Percentiles rank a stretch among this genome's conserved stretches.
phyloP scores from a whole-genome alignment of 2,329 filamentous ascomycete species.

The Pezicula rhizophila region DNA sequence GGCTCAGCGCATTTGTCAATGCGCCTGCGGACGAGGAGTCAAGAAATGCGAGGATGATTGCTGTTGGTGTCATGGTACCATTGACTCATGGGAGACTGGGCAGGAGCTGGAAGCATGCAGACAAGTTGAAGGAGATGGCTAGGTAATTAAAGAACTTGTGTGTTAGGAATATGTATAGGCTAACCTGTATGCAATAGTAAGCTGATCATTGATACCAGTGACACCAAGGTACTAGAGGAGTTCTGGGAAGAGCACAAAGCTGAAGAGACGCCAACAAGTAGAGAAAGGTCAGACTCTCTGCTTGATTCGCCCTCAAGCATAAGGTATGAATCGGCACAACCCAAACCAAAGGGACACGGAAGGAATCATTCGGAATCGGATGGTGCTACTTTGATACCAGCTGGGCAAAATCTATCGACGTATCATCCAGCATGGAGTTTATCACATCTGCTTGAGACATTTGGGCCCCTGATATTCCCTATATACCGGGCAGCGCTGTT shows the following conservation, averaged over 20 bases:
- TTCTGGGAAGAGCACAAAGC: slow-evolving; percentile 69
- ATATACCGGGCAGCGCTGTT: slow-evolving; percentile 82
- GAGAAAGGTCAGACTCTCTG: slow-evolving; percentile 19
- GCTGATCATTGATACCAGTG: slow-evolving; percentile 58
- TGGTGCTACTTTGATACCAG: slow-evolving; percentile 49
- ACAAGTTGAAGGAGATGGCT: slow-evolving; percentile 68
- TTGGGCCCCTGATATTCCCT: slow-evolving; percentile 88
- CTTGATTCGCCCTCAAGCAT: slow-evolving; percentile 33
- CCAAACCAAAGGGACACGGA: slow-evolving; percentile 36
- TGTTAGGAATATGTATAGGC: slow-evolving; percentile 3
- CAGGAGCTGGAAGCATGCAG: slow-evolving; percentile 82
- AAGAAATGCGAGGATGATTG: slow-evolving; percentile 86
- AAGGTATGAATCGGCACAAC: slow-evolving; percentile 34
- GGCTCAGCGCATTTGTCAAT: slow-evolving; percentile 88
- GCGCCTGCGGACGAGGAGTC: slow-evolving; percentile 70
- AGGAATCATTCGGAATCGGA: slow-evolving; percentile 58
- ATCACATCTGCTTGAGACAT: slow-evolving; percentile 68
- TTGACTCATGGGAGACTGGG: slow-evolving; percentile 80
- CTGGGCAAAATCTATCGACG: slow-evolving; percentile 62
- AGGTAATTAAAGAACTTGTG: slow-evolving; percentile 39
- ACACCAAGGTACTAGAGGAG: slow-evolving; percentile 60
- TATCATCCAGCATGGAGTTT: slow-evolving; percentile 86
- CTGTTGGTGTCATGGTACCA: slow-evolving; percentile 83
- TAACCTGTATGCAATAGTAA: slow-evolving; percentile 33
- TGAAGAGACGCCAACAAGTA: slow-evolving; percentile 13